These are phyloP conservation scores for Bryoglossum gracile DNA, from an alignment of 495 filamentous ascomycete species.

Conservation along the genomic window DNA sequence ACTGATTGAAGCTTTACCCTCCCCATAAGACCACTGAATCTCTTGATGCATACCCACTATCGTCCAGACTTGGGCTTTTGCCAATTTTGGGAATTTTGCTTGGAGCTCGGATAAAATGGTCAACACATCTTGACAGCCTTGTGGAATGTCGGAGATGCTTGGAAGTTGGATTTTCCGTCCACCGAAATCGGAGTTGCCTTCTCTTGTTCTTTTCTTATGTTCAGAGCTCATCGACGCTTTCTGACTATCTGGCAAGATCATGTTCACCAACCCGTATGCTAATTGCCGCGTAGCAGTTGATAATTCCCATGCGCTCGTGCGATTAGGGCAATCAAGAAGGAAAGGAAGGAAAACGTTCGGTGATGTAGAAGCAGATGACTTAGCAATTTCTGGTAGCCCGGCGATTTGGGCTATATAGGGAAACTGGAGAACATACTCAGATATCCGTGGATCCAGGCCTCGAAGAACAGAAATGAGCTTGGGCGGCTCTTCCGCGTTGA, in stretches of 20 bases:
- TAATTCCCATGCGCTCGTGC: constrained; percentile 57
- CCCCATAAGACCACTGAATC: constrained; percentile 29
- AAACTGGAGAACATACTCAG: constrained; percentile 39
- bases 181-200: constrained; percentile 30
- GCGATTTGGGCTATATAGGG: constrained; percentile 15
- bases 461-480: not conserved
- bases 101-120: constrained; percentile 7
- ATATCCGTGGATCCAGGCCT: constrained; percentile 41
- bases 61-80: constrained; percentile 25
- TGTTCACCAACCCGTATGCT: constrained; percentile 52
- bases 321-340: constrained; percentile 48
- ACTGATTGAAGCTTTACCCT: constrained; percentile 27
- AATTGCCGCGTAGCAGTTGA: constrained; percentile 46
- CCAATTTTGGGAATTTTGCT: constrained; percentile 6
- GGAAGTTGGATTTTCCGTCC: constrained; percentile 28
- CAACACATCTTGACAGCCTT: constrained; percentile 21
- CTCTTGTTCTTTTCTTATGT: constrained; percentile 40
- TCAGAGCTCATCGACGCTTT: constrained; percentile 33
- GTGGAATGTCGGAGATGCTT: constrained; percentile 12
- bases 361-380: not conserved
- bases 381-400: not conserved
- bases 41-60: constrained; percentile 37
- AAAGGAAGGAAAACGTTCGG: constrained; percentile 50
- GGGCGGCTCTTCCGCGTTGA: not conserved
- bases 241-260: constrained; percentile 23